Evolutionary conservation across 176 grass and related monocot species (phyloP), one percentile per base, ranked within the genome.

Genomic region (Alloteropsis semialata): DNA sequence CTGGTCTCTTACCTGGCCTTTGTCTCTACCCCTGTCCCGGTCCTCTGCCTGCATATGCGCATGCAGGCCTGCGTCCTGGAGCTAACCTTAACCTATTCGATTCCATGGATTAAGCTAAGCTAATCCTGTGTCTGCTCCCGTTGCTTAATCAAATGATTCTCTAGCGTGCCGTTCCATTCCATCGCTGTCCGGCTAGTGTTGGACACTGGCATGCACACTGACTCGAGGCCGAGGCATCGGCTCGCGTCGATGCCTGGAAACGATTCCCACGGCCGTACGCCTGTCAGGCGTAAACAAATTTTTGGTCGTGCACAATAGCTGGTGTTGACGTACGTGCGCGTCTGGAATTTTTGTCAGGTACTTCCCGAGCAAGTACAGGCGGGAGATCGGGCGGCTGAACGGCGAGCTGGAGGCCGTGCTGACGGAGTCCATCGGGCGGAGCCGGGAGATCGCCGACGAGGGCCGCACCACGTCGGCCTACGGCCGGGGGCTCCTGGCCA

Each of bases 361-460:
- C 44, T 83, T 98, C 71, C 96, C 93, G 8, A 98, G 93, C 89
- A 93, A 90, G 67, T 98, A 88, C 91, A 77, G 76, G 61, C 86
- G 82, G 14, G 96, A 98, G 82, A 98, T 98, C 79, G 46, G 64
- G 71, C 67, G 87, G 34, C 72, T 98, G 25, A 93, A 95, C 57
- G 69, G 19, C 58, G 87, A 93, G 69, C 87, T 98, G 61, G 96
- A 95, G 86, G 74, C 54, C 10, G 37, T 95, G 57, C 55, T 98
- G 49, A 74, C 82, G 89, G 83, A 86, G 60, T 91, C 92, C 28
- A 93, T 98, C 51, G n/a, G 88, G 5, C 85, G 87, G 49, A 93
- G 78, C 69, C 81, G 70, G 55, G 96, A 95, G 34, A 89, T 86
- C 41, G 84, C 62, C 2, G 92, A 98, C 75, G 85, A 95, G 14